A percentile compares a stretch with the other conserved stretches of the same genome.
These are phyloP conservation scores for Leucosporidium yakuticum DNA, from an alignment of 768 basidiomycete species.

Conservation along the genomic window DNA sequence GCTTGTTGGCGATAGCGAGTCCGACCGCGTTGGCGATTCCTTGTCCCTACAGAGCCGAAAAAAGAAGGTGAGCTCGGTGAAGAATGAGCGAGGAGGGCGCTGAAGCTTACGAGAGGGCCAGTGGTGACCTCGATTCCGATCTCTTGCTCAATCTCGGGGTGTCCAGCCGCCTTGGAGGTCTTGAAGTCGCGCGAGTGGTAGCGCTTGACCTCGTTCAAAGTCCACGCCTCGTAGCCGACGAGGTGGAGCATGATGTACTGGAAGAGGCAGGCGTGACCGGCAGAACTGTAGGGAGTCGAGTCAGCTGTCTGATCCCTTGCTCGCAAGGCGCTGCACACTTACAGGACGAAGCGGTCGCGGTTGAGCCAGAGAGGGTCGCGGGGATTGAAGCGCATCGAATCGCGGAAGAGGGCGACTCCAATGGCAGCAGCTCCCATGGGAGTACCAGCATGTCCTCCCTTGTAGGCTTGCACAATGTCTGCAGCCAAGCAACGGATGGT, in stretches of 20 bases:
- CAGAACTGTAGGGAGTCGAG: constrained; percentile 27
- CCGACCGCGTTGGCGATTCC: constrained; percentile 89
- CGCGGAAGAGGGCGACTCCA: constrained; percentile 42
- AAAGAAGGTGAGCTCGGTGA: neutral
- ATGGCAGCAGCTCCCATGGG: constrained; percentile 45
- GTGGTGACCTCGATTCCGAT: constrained; percentile 41
- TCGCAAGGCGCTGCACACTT: neutral
- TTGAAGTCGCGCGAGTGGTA: constrained; percentile 41
- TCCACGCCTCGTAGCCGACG: constrained; percentile 43
- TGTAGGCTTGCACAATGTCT: constrained; percentile 33
- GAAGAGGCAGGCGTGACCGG: constrained; percentile 43
- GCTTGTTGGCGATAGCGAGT: constrained; percentile 82
- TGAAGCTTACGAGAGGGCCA: constrained; percentile 38
- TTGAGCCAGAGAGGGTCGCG: constrained; percentile 43
- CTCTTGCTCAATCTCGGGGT: constrained; percentile 43
- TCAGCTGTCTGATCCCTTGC: neutral
- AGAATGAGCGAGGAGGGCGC: neutral
- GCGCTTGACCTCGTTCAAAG: constrained; percentile 41
- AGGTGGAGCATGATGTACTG: constrained; percentile 44
- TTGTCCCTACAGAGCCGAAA: constrained; percentile 17
- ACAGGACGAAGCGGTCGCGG: constrained; percentile 39
- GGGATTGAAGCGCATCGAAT: constrained; percentile 43
- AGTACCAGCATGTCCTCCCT: constrained; percentile 44
- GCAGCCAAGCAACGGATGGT: constrained; percentile 11
- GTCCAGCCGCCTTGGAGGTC: constrained; percentile 42